Evolutionary conservation across 2,329 filamentous ascomycete genomes (phyloP).

Genomic region (Fusarium papillatum): DNA sequence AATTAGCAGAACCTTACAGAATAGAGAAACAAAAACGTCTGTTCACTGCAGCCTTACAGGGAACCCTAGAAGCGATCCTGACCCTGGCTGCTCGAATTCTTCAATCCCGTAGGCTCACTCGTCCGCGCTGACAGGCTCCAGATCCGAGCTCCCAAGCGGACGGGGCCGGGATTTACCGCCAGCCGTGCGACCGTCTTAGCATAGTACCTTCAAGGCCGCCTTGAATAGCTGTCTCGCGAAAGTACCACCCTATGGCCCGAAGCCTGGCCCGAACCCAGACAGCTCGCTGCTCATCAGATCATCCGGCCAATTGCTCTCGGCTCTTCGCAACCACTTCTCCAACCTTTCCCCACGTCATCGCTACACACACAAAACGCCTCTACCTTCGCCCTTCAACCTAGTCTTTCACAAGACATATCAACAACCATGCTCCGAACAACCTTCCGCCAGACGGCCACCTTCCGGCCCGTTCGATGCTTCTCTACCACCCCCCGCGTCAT

Average conservation of each 20-base stretch:
- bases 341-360: constrained; percentile 44
- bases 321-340: constrained; percentile 20
- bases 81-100: constrained; percentile 26
- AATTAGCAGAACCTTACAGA: neutral
- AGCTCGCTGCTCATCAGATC: constrained; percentile 42
- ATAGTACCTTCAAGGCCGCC: no score
- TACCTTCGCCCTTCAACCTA: constrained; percentile 20
- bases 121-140: constrained; percentile 9
- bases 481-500: constrained; percentile 74
- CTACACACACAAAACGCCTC: constrained; percentile 34
- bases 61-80: constrained; percentile 23
- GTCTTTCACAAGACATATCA: constrained; percentile 18
- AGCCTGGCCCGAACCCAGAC: constrained; percentile 20
- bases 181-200: constrained; percentile 4
- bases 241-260: constrained; percentile 29
- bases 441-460: constrained; percentile 66
- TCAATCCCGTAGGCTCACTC: constrained; percentile 30
- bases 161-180: constrained; percentile 43
- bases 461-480: constrained; percentile 72
- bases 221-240: no score
- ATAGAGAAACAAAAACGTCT: neutral
- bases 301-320: constrained; percentile 37
- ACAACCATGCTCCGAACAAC: constrained; percentile 76
- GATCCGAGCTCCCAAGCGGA: constrained; percentile 37
- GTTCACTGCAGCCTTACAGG: constrained; percentile 14